A percentile compares a stretch with the other conserved stretches of the same genome.
Conservation (phyloP, 352 stramenopile genomes). For the Phytophthora kernoviae region DNA sequence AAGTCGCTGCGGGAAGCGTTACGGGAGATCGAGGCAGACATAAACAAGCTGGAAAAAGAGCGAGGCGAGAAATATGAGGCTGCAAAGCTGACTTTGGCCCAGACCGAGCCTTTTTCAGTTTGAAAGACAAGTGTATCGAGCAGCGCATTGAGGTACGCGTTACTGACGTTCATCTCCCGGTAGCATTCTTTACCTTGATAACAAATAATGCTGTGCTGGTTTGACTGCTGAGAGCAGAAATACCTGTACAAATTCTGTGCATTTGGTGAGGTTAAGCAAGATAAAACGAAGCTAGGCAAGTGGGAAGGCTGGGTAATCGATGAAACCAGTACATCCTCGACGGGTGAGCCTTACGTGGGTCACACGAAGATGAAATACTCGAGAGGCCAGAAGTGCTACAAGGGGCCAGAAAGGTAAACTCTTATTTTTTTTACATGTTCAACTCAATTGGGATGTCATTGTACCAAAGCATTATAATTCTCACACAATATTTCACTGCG, state of each 20-base stretch:
- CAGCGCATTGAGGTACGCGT: conserved; percentile 73
- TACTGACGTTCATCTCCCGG: not conserved
- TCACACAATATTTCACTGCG: too few relatives aligned
- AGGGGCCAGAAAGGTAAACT: conserved; percentile 80
- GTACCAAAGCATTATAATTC: too few relatives aligned
- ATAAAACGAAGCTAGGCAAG: conserved; percentile 75
- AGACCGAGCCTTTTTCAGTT: conserved; percentile 68
- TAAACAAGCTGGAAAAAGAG: conserved; percentile 58
- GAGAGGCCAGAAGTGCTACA: conserved; percentile 91
- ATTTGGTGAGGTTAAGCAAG: conserved; percentile 84
- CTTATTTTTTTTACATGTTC: not conserved
- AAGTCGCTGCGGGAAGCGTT: conserved; percentile 73
- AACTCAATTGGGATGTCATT: too few relatives aligned
- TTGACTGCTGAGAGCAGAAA: too few relatives aligned
- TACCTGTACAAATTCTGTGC: conserved; percentile 91
- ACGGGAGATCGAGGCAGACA: conserved; percentile 68
- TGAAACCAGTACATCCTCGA: conserved; percentile 3
- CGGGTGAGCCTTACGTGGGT: conserved; percentile 17
- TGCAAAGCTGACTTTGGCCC: conserved; percentile 68
- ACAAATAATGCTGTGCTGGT: not conserved
- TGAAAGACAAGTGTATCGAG: conserved; percentile 82
- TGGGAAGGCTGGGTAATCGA: conserved; percentile 61
- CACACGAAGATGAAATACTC: conserved; percentile 78
- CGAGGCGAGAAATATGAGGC: conserved; percentile 46
- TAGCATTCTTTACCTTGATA: not conserved